Evolutionary conservation across 176 grass and related monocot genomes (phyloP).

Genomic region (Musa schizocarpa): DNA sequence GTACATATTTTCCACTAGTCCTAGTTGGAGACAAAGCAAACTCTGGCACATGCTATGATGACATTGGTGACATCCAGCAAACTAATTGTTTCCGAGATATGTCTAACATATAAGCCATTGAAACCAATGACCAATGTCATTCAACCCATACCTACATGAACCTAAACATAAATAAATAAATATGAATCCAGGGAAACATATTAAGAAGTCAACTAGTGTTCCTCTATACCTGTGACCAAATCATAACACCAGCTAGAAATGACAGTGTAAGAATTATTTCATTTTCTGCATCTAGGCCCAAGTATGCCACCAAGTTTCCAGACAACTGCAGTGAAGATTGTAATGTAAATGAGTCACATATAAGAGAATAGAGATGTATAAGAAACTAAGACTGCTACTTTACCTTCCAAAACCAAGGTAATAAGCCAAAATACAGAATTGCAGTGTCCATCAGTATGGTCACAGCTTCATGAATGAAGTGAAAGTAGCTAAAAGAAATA

Average conservation of each 20-base stretch:
- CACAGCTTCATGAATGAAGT: slow-evolving; percentile 70
- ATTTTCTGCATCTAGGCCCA: slow-evolving; percentile 82
- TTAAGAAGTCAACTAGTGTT: neutral
- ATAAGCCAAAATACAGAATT: slow-evolving; percentile 76
- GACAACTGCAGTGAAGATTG: slow-evolving; percentile 43
- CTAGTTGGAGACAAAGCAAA: too few species aligned
- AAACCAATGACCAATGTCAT: too few species aligned
- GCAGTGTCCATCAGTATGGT: slow-evolving; percentile 83
- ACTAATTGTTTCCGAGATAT: too few species aligned
- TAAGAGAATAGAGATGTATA: neutral
- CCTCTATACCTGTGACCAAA: slow-evolving; percentile 90
- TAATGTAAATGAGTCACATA: slow-evolving; percentile 20
- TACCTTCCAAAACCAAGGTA: slow-evolving; percentile 99
- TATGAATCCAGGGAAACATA: too few species aligned
- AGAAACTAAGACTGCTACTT: slow-evolving; percentile 18
- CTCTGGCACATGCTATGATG: too few species aligned
- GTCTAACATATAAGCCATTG: too few species aligned
- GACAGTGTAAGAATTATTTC: slow-evolving; percentile 89
- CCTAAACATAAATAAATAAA: too few species aligned
- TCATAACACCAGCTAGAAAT: slow-evolving; percentile 88
- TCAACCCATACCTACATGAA: too few species aligned
- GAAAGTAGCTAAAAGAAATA: slow-evolving; percentile 40
- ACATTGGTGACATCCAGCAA: too few species aligned
- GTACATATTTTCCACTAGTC: too few species aligned
- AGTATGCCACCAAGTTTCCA: slow-evolving; percentile 35